Conservation (phyloP, 768 basidiomycete genomes). For the Lentinula lateritia region DNA sequence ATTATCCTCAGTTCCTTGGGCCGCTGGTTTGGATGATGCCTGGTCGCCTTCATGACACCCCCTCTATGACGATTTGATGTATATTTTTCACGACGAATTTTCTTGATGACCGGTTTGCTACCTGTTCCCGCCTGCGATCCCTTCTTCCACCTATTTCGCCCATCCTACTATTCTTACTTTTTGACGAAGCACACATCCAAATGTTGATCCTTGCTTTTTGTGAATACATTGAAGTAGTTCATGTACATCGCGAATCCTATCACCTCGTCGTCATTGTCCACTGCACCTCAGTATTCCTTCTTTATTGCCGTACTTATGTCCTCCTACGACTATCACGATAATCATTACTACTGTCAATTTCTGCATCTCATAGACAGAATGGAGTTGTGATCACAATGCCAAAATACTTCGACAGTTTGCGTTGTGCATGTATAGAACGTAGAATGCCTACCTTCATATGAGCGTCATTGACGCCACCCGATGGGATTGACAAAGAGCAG, state of each 20-base stretch:
- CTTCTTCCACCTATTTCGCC: not conserved
- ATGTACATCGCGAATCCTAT: no score
- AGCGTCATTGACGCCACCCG: conserved; percentile 37
- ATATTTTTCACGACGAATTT: not conserved
- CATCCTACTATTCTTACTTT: not conserved
- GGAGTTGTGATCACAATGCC: conserved; percentile 6
- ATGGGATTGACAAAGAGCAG: conserved; percentile 44
- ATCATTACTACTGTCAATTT: not conserved
- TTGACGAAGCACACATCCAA: not conserved
- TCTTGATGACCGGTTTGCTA: not conserved
- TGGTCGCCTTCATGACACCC: conserved; percentile 27
- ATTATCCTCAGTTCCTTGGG: conserved; percentile 33
- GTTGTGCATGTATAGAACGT: no score
- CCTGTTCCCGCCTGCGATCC: not conserved
- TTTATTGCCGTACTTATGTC: not conserved
- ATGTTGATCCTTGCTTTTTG: no score
- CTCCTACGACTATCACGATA: not conserved
- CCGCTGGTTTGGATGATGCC: conserved; percentile 30
- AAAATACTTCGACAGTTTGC: conserved; percentile 3
- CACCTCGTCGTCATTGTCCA: not conserved
- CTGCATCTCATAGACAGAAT: conserved; percentile 2
- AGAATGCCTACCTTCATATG: conserved; percentile 35
- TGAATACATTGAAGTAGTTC: no score
- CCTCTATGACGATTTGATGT: not conserved
- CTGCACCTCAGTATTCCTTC: not conserved